phyloP scores from a whole-genome alignment of 106 monocot genomes.

The Dendrobium catenatum region DNA sequence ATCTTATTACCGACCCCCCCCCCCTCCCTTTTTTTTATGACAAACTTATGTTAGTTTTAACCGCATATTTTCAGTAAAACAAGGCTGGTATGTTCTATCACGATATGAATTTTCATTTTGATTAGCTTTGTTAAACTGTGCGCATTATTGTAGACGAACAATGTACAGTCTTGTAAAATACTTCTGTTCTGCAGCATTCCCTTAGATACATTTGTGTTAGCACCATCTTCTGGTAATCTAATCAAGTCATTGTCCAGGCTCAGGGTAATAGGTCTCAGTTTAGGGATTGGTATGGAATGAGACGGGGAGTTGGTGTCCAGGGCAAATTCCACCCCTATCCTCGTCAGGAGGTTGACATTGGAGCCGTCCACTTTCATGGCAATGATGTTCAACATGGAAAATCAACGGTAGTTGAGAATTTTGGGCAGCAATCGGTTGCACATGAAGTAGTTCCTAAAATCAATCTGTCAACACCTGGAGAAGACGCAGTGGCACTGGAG shows the following conservation, averaged over 20 bases:
- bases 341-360: neutral
- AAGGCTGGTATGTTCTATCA: too few species aligned
- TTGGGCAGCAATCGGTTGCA: neutral
- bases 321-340: neutral
- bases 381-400: neutral
- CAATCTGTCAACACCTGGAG: neutral
- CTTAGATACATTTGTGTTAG: too few species aligned
- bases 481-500: neutral
- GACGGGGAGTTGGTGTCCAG: neutral
- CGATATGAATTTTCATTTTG: too few species aligned
- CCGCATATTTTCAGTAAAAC: too few species aligned
- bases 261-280: neutral
- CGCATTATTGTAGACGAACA: too few species aligned
- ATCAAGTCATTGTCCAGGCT: neutral
- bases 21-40: too few species aligned
- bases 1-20: too few species aligned
- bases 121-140: too few species aligned
- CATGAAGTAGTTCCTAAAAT: neutral
- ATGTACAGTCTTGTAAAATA: too few species aligned
- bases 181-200: too few species aligned
- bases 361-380: neutral
- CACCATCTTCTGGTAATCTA: too few species aligned
- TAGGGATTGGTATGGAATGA: neutral
- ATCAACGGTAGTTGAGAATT: neutral
- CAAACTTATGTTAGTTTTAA: too few species aligned